phyloP scores from a whole-genome alignment of 495 filamentous ascomycete genomes.

The Neurospora sp. region DNA sequence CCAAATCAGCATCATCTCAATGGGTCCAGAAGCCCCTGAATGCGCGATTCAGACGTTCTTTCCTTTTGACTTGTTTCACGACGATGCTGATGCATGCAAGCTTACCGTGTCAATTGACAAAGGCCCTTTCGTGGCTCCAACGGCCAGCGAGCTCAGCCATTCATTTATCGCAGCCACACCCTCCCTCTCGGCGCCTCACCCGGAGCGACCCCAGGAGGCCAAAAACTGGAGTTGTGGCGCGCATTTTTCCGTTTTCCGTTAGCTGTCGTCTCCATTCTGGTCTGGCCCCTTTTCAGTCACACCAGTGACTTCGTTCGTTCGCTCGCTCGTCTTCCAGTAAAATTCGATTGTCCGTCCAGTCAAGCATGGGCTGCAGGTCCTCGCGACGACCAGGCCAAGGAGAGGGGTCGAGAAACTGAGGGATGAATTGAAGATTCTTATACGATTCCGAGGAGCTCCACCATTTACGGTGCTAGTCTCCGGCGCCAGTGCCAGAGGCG shows the following conservation, averaged over 20 bases:
- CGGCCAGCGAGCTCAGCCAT: background rate
- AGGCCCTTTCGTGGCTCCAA: background rate
- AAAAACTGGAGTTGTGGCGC: background rate
- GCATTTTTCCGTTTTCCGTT: background rate
- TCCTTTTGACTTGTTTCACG: background rate
- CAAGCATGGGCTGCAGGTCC: background rate
- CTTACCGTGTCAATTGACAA: background rate
- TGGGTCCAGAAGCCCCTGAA: background rate
- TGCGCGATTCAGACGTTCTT: background rate
- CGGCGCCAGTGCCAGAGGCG: background rate
- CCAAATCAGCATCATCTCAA: background rate
- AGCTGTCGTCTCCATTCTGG: background rate
- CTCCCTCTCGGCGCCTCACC: background rate
- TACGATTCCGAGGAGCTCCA: background rate
- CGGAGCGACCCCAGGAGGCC: background rate
- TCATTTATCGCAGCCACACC: background rate
- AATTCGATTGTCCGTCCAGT: background rate
- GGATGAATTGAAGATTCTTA: background rate
- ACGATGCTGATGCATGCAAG: background rate
- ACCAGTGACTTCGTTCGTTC: background rate
- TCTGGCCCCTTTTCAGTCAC: background rate
- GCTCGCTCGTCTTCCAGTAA: background rate
- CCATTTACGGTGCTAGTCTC: background rate
- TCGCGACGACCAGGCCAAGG: background rate
- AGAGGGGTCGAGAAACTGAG: background rate